These are phyloP conservation scores for Annulohypoxylon moriforme DNA, from an alignment of 495 filamentous ascomycete genomes.

Conservation along the genomic window DNA sequence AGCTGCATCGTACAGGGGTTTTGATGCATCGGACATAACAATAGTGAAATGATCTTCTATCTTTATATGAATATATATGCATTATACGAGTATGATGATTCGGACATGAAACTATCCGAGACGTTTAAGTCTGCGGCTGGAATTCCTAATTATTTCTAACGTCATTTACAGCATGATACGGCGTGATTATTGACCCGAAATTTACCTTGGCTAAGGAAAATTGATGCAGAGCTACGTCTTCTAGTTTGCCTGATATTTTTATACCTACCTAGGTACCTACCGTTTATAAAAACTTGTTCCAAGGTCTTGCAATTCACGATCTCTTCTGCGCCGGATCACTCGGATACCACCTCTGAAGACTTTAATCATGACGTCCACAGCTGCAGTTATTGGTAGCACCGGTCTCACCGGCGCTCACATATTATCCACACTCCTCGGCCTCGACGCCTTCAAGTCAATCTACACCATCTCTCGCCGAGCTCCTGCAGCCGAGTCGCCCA, in stretches of 20 bases:
- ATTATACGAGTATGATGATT: not conserved
- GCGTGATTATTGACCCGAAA: constrained; percentile 8
- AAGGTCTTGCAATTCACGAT: not conserved
- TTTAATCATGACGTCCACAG: constrained; percentile 53
- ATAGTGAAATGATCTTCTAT: not conserved
- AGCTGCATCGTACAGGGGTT: not conserved
- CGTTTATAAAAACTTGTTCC: not conserved
- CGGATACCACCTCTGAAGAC: not conserved
- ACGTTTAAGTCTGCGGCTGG: not conserved
- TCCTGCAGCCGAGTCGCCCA: constrained; percentile 58
- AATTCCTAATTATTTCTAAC: not conserved
- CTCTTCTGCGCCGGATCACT: not conserved
- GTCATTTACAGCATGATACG: constrained; percentile 9
- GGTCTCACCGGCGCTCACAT: constrained; percentile 69
- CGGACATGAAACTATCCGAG: not conserved
- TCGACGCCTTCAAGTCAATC: constrained; percentile 57
- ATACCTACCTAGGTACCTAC: not conserved
- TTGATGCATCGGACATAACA: not conserved
- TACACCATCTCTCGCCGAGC: constrained; percentile 69
- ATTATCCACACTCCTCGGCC: constrained; percentile 63
- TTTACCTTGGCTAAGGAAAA: constrained; percentile 6
- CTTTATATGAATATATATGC: not conserved
- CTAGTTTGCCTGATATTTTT: not conserved
- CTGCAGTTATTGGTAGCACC: constrained; percentile 66
- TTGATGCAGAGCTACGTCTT: not conserved